phyloP scores from a whole-genome alignment of 1,284 basidiomycete species.

The Paramarasmius palmivorus region DNA sequence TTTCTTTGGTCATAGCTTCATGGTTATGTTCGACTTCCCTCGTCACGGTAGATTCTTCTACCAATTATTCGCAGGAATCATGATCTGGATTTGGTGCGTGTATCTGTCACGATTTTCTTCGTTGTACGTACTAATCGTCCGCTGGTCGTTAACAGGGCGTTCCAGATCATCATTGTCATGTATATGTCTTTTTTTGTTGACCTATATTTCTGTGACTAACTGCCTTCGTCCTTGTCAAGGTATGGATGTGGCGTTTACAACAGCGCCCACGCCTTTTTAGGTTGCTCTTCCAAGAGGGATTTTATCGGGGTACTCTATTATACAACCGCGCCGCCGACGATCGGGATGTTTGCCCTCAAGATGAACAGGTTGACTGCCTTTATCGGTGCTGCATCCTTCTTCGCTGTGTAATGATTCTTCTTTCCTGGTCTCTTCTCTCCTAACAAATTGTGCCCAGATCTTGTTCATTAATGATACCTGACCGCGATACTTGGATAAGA shows the following conservation, averaged over 20 bases:
- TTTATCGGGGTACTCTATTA: slow-evolving; percentile 13
- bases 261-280: not conserved
- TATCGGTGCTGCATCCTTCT: slow-evolving; percentile 44
- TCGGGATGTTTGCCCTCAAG: slow-evolving; percentile 63
- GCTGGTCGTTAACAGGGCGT: slow-evolving; percentile 4
- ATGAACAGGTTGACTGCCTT: slow-evolving; percentile 53
- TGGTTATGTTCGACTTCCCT: slow-evolving; percentile 14
- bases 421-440: not conserved
- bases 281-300: slow-evolving; percentile 9
- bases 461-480: slow-evolving; percentile 41
- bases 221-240: not conserved
- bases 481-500: slow-evolving; percentile 38
- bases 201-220: not conserved
- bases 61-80: slow-evolving; percentile 4
- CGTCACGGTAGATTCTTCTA: slow-evolving; percentile 8
- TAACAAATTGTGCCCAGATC: slow-evolving; percentile 27
- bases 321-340: slow-evolving; percentile 45
- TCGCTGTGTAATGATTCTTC: slow-evolving; percentile 40
- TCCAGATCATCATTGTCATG: slow-evolving; percentile 11
- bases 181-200: not conserved
- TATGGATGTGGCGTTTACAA: slow-evolving; percentile 9
- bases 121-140: not conserved
- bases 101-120: not conserved
- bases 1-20: slow-evolving; percentile 1
- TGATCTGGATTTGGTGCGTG: slow-evolving; percentile 15